These are phyloP conservation scores for Tulasnella calospora DNA, from an alignment of 768 basidiomycete species.

Conservation along the genomic window DNA sequence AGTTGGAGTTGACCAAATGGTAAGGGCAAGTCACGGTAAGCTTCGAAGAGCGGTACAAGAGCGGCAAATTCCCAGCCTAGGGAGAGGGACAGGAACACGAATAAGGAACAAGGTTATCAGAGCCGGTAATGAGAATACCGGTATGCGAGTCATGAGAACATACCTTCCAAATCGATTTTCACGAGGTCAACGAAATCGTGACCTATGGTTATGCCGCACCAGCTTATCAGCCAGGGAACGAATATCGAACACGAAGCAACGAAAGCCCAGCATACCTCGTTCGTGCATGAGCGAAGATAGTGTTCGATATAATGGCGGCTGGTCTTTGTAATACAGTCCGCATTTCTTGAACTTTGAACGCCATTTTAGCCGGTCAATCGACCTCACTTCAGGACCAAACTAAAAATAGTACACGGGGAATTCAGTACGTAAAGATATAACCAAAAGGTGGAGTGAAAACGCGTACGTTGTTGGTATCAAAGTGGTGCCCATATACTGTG, in stretches of 20 bases:
- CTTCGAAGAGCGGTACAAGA: background rate
- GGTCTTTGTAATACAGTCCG: constrained; percentile 46
- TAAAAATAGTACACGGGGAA: background rate
- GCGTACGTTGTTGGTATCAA: constrained; percentile 52
- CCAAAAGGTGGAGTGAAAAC: constrained; percentile 37
- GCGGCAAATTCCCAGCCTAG: constrained; percentile 27
- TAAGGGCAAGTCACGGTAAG: constrained; percentile 30
- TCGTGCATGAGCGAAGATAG: constrained; percentile 24
- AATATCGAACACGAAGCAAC: background rate
- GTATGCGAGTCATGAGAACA: constrained; percentile 45
- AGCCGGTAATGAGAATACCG: constrained; percentile 25
- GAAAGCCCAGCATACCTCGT: constrained; percentile 31
- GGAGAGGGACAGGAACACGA: background rate
- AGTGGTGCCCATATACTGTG: constrained; percentile 30
- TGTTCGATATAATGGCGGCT: constrained; percentile 47
- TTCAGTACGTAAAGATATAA: background rate
- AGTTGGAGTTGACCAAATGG: constrained; percentile 28
- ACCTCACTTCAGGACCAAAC: constrained; percentile 18
- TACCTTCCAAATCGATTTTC: constrained; percentile 27
- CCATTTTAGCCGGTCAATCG: constrained; percentile 18
- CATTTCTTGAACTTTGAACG: constrained; percentile 43
- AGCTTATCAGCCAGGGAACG: background rate
- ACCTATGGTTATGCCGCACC: constrained; percentile 36
- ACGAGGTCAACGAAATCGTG: constrained; percentile 25
- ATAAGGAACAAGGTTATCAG: constrained; percentile 33